Percentiles rank a stretch among this genome's conserved stretches.
Conservation (phyloP, 495 filamentous ascomycete genomes). For the Pyrenula massariospora region DNA sequence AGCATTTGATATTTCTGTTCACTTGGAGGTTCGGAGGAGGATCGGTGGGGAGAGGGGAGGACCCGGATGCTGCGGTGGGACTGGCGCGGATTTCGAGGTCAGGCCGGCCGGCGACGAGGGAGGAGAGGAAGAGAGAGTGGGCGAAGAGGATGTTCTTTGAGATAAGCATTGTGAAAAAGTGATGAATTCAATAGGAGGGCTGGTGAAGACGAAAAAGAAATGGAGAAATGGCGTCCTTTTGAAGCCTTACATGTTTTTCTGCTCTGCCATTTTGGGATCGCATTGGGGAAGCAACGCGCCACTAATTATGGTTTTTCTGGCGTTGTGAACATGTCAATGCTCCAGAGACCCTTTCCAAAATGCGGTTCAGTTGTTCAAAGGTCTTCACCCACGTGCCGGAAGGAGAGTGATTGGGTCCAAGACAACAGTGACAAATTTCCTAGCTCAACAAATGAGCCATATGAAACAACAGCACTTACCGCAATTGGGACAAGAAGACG, state of each 20-base stretch:
- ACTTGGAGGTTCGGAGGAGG: background rate
- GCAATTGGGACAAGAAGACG: background rate
- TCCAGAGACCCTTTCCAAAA: background rate
- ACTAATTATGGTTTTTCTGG: no score
- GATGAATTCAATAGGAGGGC: background rate
- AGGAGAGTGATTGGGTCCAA: background rate
- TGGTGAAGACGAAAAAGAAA: background rate
- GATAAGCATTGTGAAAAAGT: background rate
- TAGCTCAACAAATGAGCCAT: background rate
- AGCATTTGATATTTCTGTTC: background rate
- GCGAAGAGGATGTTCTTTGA: background rate
- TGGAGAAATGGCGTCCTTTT: background rate
- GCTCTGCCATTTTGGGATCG: background rate
- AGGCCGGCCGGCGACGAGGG: background rate
- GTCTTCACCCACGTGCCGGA: no score
- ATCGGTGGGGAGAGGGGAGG: background rate
- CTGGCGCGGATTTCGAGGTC: background rate
- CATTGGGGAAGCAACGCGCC: background rate
- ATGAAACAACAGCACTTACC: background rate
- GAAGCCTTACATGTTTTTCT: background rate
- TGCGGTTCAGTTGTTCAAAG: no score
- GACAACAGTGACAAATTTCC: background rate
- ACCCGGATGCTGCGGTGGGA: background rate
- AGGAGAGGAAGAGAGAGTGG: background rate
- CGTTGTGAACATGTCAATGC: no score